Conservation (phyloP, 495 filamentous ascomycete species). For the Aspergillus ostianus region DNA sequence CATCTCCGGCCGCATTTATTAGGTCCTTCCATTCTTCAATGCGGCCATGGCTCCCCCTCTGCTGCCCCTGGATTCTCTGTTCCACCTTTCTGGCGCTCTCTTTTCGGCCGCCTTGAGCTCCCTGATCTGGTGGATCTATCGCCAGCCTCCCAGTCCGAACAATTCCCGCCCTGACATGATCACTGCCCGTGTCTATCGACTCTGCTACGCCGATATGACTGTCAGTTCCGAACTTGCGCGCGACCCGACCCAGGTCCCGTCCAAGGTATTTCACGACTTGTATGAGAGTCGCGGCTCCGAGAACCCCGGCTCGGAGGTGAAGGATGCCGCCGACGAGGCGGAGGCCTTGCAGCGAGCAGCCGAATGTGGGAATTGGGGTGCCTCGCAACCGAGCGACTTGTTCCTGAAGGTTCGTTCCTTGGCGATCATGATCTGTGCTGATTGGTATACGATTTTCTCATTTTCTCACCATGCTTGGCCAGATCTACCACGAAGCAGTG, state of each 20-base stretch:
- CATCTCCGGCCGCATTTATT: conserved; percentile 5
- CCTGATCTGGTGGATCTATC: conserved; percentile 9
- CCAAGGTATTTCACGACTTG: conserved; percentile 53
- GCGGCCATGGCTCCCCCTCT: not conserved
- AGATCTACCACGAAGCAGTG: conserved; percentile 68
- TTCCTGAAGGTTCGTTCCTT: conserved; percentile 53
- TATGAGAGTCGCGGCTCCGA: conserved; percentile 30
- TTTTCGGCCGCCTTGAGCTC: conserved; percentile 7
- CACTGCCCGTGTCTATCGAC: conserved; percentile 39
- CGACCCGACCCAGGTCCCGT: conserved; percentile 51
- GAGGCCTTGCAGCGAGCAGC: conserved; percentile 49
- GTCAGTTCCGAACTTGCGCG: conserved; percentile 56
- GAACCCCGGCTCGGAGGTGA: conserved; percentile 8
- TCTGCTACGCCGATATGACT: conserved; percentile 51
- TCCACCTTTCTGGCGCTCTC: conserved; percentile 8
- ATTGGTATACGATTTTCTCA: not conserved
- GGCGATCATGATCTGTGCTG: no score
- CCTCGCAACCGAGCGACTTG: conserved; percentile 59
- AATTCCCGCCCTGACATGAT: conserved; percentile 20
- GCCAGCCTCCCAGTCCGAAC: conserved; percentile 16
- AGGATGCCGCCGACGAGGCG: conserved; percentile 28
- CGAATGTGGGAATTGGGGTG: conserved; percentile 67
- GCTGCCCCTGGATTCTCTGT: conserved; percentile 5
- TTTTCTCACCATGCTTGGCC: not conserved
- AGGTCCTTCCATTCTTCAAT: not conserved